Evolutionary conservation across 257 asterid species (phyloP).

Genomic region (Solanum virginianum): DNA sequence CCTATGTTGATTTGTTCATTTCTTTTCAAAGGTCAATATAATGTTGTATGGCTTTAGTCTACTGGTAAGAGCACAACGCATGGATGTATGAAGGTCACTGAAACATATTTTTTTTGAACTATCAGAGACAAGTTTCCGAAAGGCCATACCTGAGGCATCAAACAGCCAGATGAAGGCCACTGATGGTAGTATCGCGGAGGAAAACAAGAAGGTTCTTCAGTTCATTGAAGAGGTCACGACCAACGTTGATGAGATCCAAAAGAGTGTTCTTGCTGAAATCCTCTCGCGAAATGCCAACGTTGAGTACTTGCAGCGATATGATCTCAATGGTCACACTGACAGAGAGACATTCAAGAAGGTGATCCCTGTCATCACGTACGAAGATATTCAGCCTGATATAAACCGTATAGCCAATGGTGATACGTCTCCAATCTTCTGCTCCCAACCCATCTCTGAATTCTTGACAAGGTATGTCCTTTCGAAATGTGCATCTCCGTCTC

Average conservation of each 20-base stretch:
- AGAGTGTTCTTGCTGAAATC: conserved; percentile 24
- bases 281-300: conserved; percentile 16
- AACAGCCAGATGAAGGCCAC: not conserved
- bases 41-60: not conserved
- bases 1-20: not conserved
- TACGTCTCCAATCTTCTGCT: conserved; percentile 19
- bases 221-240: conserved; percentile 21
- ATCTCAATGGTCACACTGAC: conserved; percentile 16
- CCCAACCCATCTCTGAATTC: conserved; percentile 28
- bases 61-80: not conserved
- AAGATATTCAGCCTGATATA: conserved; percentile 20
- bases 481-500: not conserved
- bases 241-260: conserved; percentile 20
- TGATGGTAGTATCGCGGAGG: not conserved
- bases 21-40: not conserved
- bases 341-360: conserved; percentile 23
- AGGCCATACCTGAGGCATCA: conserved; percentile 15
- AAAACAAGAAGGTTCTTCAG: conserved; percentile 10
- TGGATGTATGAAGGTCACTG: not conserved
- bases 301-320: conserved; percentile 17
- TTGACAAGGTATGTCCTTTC: conserved; percentile 11
- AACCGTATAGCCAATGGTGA: conserved; percentile 22
- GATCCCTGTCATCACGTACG: conserved; percentile 24
- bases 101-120: not conserved
- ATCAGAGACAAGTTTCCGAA: not conserved